Evolutionary conservation across 306 rosid genomes (phyloP).

Genomic region (Fragaria ananassa): DNA sequence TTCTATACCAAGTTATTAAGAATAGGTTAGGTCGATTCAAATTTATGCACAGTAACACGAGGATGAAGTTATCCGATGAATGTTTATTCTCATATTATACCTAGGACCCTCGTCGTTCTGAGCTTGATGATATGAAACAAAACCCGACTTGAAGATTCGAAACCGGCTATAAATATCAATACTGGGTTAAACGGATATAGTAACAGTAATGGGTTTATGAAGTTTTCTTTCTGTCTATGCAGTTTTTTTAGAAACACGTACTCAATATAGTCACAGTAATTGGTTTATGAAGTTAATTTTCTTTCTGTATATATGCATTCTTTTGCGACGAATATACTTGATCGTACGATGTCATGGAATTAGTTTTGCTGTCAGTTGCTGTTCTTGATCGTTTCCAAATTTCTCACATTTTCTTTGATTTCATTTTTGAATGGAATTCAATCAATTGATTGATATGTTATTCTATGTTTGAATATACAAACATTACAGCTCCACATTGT

Average conservation of each 20-base stretch:
- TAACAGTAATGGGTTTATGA: neutral
- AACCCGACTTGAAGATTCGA: too few relatives aligned
- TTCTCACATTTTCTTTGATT: neutral
- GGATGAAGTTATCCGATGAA: too few relatives aligned
- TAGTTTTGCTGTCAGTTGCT: neutral
- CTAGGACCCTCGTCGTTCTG: too few relatives aligned
- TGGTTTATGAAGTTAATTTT: neutral
- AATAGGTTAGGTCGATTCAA: neutral
- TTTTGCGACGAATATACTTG: neutral
- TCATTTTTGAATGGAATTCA: neutral
- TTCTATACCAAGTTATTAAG: neutral
- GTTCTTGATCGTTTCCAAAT: neutral
- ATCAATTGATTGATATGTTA: neutral
- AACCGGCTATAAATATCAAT: too few relatives aligned
- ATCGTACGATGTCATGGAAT: neutral
- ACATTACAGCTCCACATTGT: neutral
- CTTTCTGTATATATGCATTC: neutral
- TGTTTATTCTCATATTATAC: too few relatives aligned
- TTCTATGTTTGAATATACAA: neutral
- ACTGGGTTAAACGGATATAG: too few relatives aligned
- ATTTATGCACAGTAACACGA: neutral
- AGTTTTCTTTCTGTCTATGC: neutral
- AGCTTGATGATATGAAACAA: too few relatives aligned
- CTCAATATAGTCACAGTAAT: too few relatives aligned
- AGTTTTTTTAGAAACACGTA: too few relatives aligned